These are phyloP conservation scores for Insectozyma bohioensis DNA, from an alignment of 1,139 yeast genomes.

Conservation along the genomic window DNA sequence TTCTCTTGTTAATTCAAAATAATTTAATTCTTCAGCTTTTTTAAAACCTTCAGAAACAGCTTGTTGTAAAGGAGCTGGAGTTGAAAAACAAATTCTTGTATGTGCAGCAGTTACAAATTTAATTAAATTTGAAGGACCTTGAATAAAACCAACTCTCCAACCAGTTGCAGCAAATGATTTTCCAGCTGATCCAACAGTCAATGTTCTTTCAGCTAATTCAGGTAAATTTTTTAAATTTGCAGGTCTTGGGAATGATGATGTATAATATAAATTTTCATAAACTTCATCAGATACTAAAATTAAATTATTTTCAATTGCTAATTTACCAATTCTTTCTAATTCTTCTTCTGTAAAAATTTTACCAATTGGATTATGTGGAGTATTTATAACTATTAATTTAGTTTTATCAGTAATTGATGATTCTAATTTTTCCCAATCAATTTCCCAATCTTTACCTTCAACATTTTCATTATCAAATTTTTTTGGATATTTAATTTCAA, in stretches of 20 bases:
- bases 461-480: slow-evolving; percentile 65
- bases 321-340: slow-evolving; percentile 67
- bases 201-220: slow-evolving; percentile 73
- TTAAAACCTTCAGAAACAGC: slow-evolving; percentile 80
- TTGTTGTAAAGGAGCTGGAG: slow-evolving; percentile 93
- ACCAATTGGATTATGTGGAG: slow-evolving; percentile 97
- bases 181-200: slow-evolving; percentile 96
- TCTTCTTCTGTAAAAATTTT: slow-evolving; percentile 80
- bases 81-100: slow-evolving; percentile 85
- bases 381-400: slow-evolving; percentile 80
- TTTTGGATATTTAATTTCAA: slow-evolving; percentile 80
- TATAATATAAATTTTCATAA: slow-evolving; percentile 82
- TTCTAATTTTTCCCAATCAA: slow-evolving; percentile 77
- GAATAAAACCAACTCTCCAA: slow-evolving; percentile 96
- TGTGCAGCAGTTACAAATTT: slow-evolving; percentile 87
- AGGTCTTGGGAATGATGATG: slow-evolving; percentile 70
- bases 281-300: slow-evolving; percentile 90
- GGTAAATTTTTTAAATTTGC: slow-evolving; percentile 70
- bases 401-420: slow-evolving; percentile 71
- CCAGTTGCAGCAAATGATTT: slow-evolving; percentile 98
- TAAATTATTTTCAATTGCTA: slow-evolving; percentile 82
- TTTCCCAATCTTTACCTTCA: slow-evolving; percentile 81
- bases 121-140: slow-evolving; percentile 80
- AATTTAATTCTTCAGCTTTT: slow-evolving; percentile 58
- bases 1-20: slow-evolving; percentile 67